Percentiles rank a stretch among this genome's conserved stretches.
Evolutionary conservation across 1,284 basidiomycete genomes (phyloP).

Genomic region (Uromyces viciae-fabae): DNA sequence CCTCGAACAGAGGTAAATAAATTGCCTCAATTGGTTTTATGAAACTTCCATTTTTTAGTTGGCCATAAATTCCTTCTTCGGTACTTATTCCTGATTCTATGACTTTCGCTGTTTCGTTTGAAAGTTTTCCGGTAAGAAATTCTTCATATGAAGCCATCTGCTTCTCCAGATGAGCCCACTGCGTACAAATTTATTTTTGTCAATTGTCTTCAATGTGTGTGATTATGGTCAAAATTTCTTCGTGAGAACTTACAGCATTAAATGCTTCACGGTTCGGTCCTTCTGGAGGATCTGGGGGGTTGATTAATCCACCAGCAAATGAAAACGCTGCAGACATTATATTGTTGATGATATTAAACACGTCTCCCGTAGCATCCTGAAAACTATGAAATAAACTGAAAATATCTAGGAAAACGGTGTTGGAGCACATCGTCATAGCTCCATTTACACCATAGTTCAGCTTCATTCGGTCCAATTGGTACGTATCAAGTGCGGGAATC

Average conservation of each 20-base stretch:
- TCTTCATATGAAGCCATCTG: slow-evolving; percentile 40
- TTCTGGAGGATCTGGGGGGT: slow-evolving; percentile 14
- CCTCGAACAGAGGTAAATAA: slow-evolving; percentile 33
- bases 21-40: slow-evolving; percentile 30
- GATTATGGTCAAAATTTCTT: not conserved
- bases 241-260: slow-evolving; percentile 10
- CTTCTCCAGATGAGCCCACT: slow-evolving; percentile 44
- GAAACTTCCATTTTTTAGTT: slow-evolving; percentile 36
- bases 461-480: slow-evolving; percentile 33
- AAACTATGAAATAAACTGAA: slow-evolving; percentile 36
- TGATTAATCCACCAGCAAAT: slow-evolving; percentile 27
- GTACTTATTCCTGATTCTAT: slow-evolving; percentile 36
- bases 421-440: slow-evolving; percentile 42
- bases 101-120: slow-evolving; percentile 16
- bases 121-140: slow-evolving; percentile 21
- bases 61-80: slow-evolving; percentile 43
- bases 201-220: not conserved
- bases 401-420: slow-evolving; percentile 36
- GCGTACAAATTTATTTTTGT: no score
- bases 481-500: slow-evolving; percentile 26
- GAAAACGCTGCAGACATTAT: slow-evolving; percentile 29
- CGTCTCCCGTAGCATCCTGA: slow-evolving; percentile 34
- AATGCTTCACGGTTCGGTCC: slow-evolving; percentile 35
- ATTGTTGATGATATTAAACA: slow-evolving; percentile 39
- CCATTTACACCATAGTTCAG: slow-evolving; percentile 36